phyloP scores from a whole-genome alignment of 345 rosid genomes.

The Eucalyptus shirleyi region DNA sequence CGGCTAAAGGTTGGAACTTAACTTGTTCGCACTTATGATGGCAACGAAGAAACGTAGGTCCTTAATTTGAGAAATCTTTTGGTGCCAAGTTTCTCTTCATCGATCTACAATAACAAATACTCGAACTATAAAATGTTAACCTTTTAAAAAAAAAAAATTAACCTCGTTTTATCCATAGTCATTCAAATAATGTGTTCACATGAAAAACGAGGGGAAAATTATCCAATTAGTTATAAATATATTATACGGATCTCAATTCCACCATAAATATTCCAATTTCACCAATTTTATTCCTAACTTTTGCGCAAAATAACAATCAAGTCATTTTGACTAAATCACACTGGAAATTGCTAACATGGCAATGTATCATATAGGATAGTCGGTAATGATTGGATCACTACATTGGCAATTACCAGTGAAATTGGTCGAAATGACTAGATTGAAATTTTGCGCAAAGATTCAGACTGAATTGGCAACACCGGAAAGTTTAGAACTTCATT shows the following conservation, averaged over 20 bases:
- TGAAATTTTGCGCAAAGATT: not conserved
- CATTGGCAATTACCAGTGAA: accelerated
- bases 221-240: not conserved
- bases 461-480: accelerated
- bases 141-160: too few relatives aligned
- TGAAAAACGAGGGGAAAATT: not conserved
- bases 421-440: not conserved
- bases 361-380: not conserved
- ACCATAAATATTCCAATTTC: not conserved
- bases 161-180: not conserved
- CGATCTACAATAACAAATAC: not conserved
- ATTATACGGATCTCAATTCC: not conserved
- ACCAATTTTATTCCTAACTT: not conserved
- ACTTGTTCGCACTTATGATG: not conserved
- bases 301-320: not conserved
- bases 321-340: not conserved
- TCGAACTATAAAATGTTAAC: not conserved
- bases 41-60: not conserved
- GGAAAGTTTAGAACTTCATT: accelerated
- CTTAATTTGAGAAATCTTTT: not conserved
- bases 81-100: not conserved
- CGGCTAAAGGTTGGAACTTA: not conserved
- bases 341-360: accelerated
- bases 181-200: not conserved
- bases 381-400: accelerated